Conservation (phyloP, 1,139 yeast species). For the Candida anutae region DNA sequence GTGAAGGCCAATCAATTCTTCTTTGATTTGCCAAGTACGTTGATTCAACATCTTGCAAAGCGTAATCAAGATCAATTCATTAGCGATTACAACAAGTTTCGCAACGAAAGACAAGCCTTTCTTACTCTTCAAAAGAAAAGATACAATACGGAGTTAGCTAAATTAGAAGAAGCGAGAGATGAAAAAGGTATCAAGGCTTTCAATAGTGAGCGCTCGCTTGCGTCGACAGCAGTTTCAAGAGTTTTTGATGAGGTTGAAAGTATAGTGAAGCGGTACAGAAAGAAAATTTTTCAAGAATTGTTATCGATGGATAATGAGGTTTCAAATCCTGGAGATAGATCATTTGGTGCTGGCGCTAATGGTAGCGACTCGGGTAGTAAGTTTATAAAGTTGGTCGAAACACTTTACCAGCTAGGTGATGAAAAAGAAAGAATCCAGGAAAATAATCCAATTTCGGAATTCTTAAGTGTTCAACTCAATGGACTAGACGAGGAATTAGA, state of each 20-base stretch:
- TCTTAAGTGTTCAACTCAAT: conserved; percentile 35
- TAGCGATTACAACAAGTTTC: conserved; percentile 59
- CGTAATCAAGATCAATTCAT: conserved; percentile 68
- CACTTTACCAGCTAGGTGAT: conserved; percentile 28
- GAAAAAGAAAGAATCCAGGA: conserved; percentile 42
- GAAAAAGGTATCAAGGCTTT: conserved; percentile 10
- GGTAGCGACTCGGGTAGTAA: conserved; percentile 11
- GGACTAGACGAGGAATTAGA: conserved; percentile 27
- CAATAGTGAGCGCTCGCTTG: conserved; percentile 24
- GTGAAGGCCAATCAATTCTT: conserved; percentile 55
- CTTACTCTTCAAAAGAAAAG: conserved; percentile 10
- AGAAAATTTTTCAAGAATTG: conserved; percentile 54
- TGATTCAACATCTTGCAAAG: conserved; percentile 45
- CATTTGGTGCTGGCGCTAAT: conserved; percentile 1
- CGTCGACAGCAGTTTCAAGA: conserved; percentile 19
- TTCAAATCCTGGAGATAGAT: not conserved
- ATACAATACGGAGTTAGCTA: conserved; percentile 9
- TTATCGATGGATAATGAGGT: conserved; percentile 34
- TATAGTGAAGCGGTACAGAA: conserved; percentile 58
- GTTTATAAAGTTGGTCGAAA: conserved; percentile 50
- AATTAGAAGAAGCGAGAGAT: conserved; percentile 10
- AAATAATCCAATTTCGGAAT: conserved; percentile 59
- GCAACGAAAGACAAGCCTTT: conserved; percentile 18
- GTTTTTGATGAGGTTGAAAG: conserved; percentile 64
- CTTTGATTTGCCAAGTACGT: conserved; percentile 63